Base-by-base conservation (phyloP, 2,329 filamentous ascomycete species). In the Fragosphaeria purpurea region DNA sequence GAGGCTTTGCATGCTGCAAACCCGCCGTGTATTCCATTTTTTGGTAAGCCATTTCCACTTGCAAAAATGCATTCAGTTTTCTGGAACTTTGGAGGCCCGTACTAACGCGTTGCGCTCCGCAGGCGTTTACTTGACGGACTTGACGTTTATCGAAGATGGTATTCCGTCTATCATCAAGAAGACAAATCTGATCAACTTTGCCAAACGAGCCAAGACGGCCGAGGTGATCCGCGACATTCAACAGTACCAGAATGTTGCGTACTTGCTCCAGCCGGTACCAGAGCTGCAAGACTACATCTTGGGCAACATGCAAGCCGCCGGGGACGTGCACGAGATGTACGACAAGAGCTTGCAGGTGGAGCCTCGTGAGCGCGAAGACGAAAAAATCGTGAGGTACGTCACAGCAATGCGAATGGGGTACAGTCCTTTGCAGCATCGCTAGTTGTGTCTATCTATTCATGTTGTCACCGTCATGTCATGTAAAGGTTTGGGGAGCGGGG, bases 271-370 rank as follows among this genome's bases (percentile, higher is more conserved):
- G 63, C 79, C 89, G 0, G 91, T 98, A 12, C 79, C 83, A 2
- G 93, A 97, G 69, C 74, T 98, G 58, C 91, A 97, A 65, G 90
- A 97, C 59, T 98, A 97, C 69, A 95, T 98, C 58, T 71, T 96
- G 59, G 90, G 83, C 66, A 96, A 97, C 66, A 95, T 97, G 86
- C 86, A 94, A 70, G 85, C 85, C 34, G 91, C 93, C 4, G 87
- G 89, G 48, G 91, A 97, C 66, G 93, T 98, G 56, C 90, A 97
- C 67, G 91, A 97, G 74, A 97, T 97, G 93, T 98, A 97, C 73
- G 90, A 97, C 68, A 90, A 90, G 76, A 95, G 89, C 70, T 74
- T 98, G 70, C 78, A 84, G 62, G 83, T 98, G 54, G 93, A 98
- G 67, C 93, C 93, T 56, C 80, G 93, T 62, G 93, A 98, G 73